Base-by-base conservation (phyloP, 2,329 filamentous ascomycete species). In the Colletotrichum spinosum region DNA sequence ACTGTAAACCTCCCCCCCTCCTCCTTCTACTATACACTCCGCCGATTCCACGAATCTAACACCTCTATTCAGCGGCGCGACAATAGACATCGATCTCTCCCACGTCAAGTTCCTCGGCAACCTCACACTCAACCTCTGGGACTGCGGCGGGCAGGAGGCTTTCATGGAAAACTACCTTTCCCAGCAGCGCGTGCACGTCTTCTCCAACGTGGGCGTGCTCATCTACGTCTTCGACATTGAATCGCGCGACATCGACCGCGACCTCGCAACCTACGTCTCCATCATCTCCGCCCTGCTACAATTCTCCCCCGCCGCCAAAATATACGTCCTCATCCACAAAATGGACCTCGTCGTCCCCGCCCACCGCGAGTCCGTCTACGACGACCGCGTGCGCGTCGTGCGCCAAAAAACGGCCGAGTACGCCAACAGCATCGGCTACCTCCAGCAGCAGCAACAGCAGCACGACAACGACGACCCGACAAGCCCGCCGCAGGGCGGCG, bases 201-300 rank as follows among this genome's bases (percentile, higher is more conserved):
- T 99, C 82, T 93, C 91, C 74, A 95, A 96, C 76, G 96, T 97
- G 67, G 95, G 94, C 55, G 96, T 98, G 55, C 88, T 99, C 64
- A 98, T 99, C 79, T 99, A 99, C 82, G 96, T 99, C 78, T 99
- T 99, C 80, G 96, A 99, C 77, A 97, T 98, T 70, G 96, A 98
- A 78, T 97, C 93, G 15, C 91, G 94, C 75, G 96, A 98, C 77
- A 93, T 97, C 72, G 92, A 96, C 68, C 91, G 93, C 72, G 96
- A 99, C 77, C 88, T 98, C 56, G 89, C 95, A 62, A 97, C 94
- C 64, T 99, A 98, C 82, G 89, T 91, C 56, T 91, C 92, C 70
- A 96, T 98, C 76, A 93, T 98, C 71, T 88, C 90, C 54, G 96
- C 96, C 1, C 85, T 99, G 44, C 87, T 90, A 60, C 94, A 98